Conservation (phyloP, 140 eudicot species). For the Erigeron philadelphicus region DNA sequence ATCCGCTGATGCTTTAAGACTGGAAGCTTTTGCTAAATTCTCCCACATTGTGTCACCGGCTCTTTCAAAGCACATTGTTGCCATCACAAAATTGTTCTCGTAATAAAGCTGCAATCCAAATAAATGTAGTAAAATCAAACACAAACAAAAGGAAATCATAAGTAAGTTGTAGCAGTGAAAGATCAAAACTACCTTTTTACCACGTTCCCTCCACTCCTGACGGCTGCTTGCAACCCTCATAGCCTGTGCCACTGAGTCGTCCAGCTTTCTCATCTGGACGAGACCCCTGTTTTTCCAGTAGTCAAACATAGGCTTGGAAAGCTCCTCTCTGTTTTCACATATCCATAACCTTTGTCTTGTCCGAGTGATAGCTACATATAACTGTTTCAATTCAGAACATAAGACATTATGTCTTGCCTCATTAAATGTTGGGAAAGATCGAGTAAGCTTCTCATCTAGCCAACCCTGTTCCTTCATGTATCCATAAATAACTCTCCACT, state of each 20-base stretch:
- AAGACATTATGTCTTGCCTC: constrained; percentile 47
- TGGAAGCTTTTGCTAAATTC: constrained; percentile 55
- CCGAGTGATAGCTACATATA: constrained; percentile 71
- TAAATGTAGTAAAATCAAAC: too few species aligned
- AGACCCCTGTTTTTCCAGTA: constrained; percentile 51
- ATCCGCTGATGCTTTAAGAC: constrained; percentile 47
- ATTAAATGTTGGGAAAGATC: constrained; percentile 40
- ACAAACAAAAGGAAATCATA: too few species aligned
- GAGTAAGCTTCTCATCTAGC: constrained; percentile 30
- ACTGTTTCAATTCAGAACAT: constrained; percentile 61
- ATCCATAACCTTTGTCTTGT: constrained; percentile 74
- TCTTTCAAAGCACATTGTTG: constrained; percentile 75
- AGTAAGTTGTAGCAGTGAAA: not conserved
- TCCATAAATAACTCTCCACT: constrained; percentile 57
- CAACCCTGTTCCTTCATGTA: constrained; percentile 41
- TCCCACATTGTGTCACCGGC: constrained; percentile 71
- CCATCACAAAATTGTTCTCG: constrained; percentile 75
- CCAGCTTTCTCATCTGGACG: constrained; percentile 47
- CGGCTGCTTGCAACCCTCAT: constrained; percentile 77
- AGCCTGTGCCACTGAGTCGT: constrained; percentile 20
- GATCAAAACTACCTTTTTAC: constrained; percentile 44
- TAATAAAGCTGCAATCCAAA: constrained; percentile 43
- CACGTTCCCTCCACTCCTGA: constrained; percentile 68
- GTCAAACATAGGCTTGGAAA: constrained; percentile 59
- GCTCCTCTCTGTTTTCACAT: constrained; percentile 51